Percentiles rank a stretch among this genome's conserved stretches.
Evolutionary conservation across 805 yeast genomes (phyloP).

Genomic region (Wickerhamomyces hampshirensis): DNA sequence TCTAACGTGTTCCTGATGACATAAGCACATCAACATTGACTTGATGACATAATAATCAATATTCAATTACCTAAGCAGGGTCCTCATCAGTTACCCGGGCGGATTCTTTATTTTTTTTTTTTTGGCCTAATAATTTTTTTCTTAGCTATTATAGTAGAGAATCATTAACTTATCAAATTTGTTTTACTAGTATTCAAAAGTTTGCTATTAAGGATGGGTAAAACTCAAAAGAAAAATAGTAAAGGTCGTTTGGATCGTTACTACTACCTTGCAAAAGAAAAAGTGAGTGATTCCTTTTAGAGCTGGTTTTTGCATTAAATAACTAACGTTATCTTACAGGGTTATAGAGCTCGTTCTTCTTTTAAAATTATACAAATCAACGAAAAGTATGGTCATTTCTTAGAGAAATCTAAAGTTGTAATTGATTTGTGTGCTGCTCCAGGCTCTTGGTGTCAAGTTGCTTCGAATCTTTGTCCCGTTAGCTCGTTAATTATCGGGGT

Average conservation of each 20-base stretch:
- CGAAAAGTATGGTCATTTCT: constrained; percentile 93
- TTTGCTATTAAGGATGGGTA: constrained; percentile 56
- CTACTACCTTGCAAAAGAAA: constrained; percentile 94
- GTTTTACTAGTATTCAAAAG: background rate
- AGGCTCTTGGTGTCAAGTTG: constrained; percentile 99
- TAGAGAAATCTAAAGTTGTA: constrained; percentile 91
- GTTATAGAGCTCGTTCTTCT: constrained; percentile 98
- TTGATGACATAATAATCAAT: no score
- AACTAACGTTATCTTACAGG: constrained; percentile 29
- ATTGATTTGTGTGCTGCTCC: constrained; percentile 99
- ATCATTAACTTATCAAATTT: background rate
- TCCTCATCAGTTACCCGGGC: no score
- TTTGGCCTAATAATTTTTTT: no score
- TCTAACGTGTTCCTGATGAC: no score
- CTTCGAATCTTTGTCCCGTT: constrained; percentile 86
- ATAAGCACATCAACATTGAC: no score
- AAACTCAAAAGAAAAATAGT: constrained; percentile 88
- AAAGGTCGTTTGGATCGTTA: constrained; percentile 99
- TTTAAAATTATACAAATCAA: constrained; percentile 92
- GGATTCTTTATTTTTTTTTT: no score
- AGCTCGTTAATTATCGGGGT: constrained; percentile 95
- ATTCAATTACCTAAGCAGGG: no score
- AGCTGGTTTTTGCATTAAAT: background rate
- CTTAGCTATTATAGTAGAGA: no score
- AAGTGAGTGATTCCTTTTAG: constrained; percentile 28